phyloP scores from a whole-genome alignment of 371 early-diverging fungal species.

The Apophysomyces ossiformis region DNA sequence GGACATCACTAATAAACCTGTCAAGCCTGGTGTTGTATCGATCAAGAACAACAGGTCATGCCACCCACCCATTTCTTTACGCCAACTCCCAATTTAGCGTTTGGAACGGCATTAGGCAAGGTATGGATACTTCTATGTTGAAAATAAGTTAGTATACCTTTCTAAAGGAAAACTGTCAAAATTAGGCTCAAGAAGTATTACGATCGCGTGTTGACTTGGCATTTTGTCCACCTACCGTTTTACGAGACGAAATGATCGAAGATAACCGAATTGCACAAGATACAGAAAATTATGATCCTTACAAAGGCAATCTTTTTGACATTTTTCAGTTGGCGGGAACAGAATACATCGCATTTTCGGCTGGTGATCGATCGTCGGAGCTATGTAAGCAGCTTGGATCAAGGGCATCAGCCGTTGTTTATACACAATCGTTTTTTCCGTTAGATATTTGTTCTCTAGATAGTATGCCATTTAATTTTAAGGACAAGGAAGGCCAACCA shows the following conservation, averaged over 20 bases:
- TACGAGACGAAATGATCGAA: background rate
- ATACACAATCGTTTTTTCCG: too few relatives aligned
- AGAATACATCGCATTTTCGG: background rate
- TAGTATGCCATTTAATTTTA: background rate
- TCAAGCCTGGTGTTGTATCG: background rate
- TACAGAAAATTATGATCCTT: background rate
- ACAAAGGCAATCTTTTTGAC: slow-evolving; percentile 4
- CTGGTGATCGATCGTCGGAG: background rate
- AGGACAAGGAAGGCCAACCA: background rate
- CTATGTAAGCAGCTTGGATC: background rate
- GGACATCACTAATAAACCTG: background rate
- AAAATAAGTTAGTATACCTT: background rate
- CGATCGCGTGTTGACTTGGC: background rate
- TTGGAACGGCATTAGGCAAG: background rate
- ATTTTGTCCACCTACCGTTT: background rate
- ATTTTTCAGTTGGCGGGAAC: background rate
- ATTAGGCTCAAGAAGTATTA: background rate
- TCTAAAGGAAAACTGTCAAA: background rate
- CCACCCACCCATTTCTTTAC: background rate
- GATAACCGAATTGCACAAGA: background rate
- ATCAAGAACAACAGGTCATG: background rate
- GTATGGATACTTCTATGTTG: background rate
- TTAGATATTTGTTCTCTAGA: background rate
- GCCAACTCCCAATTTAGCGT: background rate
- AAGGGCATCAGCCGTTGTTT: too few relatives aligned